Evolutionary conservation across 2,329 filamentous ascomycete genomes (phyloP).

Genomic region (Fusarium brevicatenulatum): DNA sequence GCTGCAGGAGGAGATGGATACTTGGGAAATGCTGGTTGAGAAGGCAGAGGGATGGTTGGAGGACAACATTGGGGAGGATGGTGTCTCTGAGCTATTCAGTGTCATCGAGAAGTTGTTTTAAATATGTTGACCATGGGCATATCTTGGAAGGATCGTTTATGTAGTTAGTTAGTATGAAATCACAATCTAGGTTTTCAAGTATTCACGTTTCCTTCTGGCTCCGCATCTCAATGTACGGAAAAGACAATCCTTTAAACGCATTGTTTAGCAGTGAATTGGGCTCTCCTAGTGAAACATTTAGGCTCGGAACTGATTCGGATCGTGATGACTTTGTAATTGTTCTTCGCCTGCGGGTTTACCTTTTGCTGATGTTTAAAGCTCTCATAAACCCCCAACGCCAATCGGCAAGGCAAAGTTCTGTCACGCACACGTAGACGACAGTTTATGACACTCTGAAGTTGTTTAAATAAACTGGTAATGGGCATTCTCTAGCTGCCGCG

Average conservation of each 20-base stretch:
- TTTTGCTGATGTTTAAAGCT: no score
- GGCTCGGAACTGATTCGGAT: no score
- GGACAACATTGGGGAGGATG: constrained; percentile 22
- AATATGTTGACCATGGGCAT: neutral
- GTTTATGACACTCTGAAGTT: accelerated
- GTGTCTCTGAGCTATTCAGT: constrained; percentile 25
- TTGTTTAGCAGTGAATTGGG: no score
- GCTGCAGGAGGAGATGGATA: constrained; percentile 58
- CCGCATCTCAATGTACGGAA: accelerated
- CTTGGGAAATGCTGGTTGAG: constrained; percentile 72
- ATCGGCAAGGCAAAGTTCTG: neutral
- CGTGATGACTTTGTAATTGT: no score
- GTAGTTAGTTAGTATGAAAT: neutral
- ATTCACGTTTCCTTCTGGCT: accelerated
- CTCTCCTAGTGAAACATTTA: no score
- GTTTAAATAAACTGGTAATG: neutral
- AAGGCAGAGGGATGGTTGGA: constrained; percentile 66
- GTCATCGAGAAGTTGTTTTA: constrained; percentile 32
- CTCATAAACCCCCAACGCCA: neutral
- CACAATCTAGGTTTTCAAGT: neutral
- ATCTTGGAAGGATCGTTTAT: constrained; percentile 8
- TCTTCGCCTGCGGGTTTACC: no score
- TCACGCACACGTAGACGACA: accelerated
- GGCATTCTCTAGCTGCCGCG: no score
- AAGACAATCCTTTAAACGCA: no score